Evolutionary conservation across 1,139 yeast species (phyloP).

Genomic region (Scheffersomyces quercinus): DNA sequence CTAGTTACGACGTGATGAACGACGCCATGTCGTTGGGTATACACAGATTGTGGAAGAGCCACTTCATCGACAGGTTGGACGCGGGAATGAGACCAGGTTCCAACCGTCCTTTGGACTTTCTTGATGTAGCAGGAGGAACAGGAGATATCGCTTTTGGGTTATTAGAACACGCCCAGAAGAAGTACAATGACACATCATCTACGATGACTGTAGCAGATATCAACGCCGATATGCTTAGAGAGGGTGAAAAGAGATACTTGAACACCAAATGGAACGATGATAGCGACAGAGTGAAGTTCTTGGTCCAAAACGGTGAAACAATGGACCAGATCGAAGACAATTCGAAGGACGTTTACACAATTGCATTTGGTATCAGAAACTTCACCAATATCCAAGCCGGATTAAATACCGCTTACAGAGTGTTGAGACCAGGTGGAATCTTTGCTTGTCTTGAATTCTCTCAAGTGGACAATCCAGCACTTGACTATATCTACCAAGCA

Average conservation of each 20-base stretch:
- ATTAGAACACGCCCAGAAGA: conserved; percentile 82
- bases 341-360: conserved; percentile 93
- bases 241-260: conserved; percentile 78
- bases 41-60: conserved; percentile 93
- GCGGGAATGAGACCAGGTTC: conserved; percentile 94
- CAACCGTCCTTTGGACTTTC: conserved; percentile 70
- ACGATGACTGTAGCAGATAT: conserved; percentile 93
- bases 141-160: conserved; percentile 98
- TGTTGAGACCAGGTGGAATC: conserved; percentile 97
- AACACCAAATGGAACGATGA: conserved; percentile 54
- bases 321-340: conserved; percentile 81
- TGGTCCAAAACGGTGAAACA: conserved; percentile 91
- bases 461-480: conserved; percentile 77
- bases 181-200: conserved; percentile 72
- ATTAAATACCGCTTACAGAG: conserved; percentile 88
- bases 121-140: conserved; percentile 99
- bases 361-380: conserved; percentile 96
- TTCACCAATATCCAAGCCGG: conserved; percentile 95
- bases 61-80: conserved; percentile 82
- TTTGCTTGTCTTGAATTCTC: conserved; percentile 96
- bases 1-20: conserved; percentile 93
- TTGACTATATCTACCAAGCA: conserved; percentile 77
- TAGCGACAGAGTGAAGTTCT: conserved; percentile 66
- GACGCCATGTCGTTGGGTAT: conserved; percentile 97
- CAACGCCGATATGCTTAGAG: conserved; percentile 92